Conservation (phyloP, 1,139 yeast genomes). For the Martiniozyma asiatica region DNA sequence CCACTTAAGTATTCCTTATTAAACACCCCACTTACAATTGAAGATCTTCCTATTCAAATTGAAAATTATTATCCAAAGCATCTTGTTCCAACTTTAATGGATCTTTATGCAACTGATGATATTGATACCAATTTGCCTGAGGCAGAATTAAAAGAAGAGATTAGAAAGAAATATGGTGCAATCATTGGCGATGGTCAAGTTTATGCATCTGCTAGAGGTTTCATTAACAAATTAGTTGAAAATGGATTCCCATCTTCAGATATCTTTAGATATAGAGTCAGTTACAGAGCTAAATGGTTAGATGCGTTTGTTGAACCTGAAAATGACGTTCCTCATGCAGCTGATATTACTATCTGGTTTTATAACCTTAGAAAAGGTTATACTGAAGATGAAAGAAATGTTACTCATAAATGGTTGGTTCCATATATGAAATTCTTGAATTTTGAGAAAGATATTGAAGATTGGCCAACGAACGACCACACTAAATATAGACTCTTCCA, state of each 20-base stretch:
- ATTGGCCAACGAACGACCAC: constrained; percentile 20
- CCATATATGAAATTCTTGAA: constrained; percentile 22
- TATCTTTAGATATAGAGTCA: constrained; percentile 24
- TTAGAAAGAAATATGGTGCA: constrained; percentile 22
- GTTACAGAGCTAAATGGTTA: constrained; percentile 23
- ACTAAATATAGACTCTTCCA: constrained; percentile 18
- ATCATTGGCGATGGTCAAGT: constrained; percentile 31
- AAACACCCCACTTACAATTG: constrained; percentile 23
- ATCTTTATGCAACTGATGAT: constrained; percentile 20
- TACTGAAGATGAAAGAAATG: constrained; percentile 17
- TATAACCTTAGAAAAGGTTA: constrained; percentile 20
- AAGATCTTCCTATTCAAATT: constrained; percentile 21
- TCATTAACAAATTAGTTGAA: constrained; percentile 19
- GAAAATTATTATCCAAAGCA: constrained; percentile 26
- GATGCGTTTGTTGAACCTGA: constrained; percentile 20
- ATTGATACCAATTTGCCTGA: constrained; percentile 12
- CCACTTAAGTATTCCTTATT: constrained; percentile 23
- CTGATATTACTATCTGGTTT: constrained; percentile 25
- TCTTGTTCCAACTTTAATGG: constrained; percentile 21
- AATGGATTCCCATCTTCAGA: constrained; percentile 21
- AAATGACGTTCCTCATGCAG: constrained; percentile 24
- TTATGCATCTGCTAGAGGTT: constrained; percentile 26
- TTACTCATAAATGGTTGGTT: constrained; percentile 17
- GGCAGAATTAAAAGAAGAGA: constrained; percentile 13
- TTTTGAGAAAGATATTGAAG: constrained; percentile 13